phyloP scores from a whole-genome alignment of 2,329 filamentous ascomycete species.

The Colletotrichum abscissum region DNA sequence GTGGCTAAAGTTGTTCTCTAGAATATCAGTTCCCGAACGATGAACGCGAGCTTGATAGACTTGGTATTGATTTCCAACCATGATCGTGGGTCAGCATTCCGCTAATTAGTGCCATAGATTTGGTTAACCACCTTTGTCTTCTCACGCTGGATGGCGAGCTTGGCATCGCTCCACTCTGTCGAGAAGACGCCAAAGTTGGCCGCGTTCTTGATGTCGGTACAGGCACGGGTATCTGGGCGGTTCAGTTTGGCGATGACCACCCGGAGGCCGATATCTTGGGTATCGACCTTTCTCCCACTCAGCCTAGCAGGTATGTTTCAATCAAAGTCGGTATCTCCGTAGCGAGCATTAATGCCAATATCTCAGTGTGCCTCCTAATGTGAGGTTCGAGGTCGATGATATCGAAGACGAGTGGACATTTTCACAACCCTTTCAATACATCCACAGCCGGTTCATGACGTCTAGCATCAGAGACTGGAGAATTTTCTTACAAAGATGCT shows the following conservation, averaged over 20 bases:
- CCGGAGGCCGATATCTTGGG: constrained; percentile 45
- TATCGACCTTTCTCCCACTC: constrained; percentile 31
- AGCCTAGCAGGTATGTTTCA: neutral
- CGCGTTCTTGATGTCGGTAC: constrained; percentile 41
- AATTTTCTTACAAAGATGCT: neutral
- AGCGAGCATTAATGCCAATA: neutral
- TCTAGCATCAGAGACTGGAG: neutral
- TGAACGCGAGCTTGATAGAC: constrained; percentile 10
- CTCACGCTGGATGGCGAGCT: constrained; percentile 48
- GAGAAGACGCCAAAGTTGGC: constrained; percentile 30
- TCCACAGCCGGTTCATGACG: constrained; percentile 39
- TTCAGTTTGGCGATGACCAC: constrained; percentile 52
- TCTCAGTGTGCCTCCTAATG: constrained; percentile 53
- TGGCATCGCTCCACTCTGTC: constrained; percentile 5
- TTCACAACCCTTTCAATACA: constrained; percentile 42
- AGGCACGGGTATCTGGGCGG: constrained; percentile 44
- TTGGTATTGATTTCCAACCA: neutral
- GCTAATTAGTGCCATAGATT: constrained; percentile 44
- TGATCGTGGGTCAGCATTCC: neutral
- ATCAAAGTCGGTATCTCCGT: constrained; percentile 41
- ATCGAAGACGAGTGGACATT: constrained; percentile 52
- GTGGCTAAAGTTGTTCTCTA: neutral
- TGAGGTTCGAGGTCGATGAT: constrained; percentile 56
- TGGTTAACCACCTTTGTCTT: constrained; percentile 65
- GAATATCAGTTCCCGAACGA: constrained; percentile 23